A percentile compares a stretch with the other conserved stretches of the same genome.
phyloP scores from a whole-genome alignment of 257 asterid genomes.

The Galeopsis tetrahit region DNA sequence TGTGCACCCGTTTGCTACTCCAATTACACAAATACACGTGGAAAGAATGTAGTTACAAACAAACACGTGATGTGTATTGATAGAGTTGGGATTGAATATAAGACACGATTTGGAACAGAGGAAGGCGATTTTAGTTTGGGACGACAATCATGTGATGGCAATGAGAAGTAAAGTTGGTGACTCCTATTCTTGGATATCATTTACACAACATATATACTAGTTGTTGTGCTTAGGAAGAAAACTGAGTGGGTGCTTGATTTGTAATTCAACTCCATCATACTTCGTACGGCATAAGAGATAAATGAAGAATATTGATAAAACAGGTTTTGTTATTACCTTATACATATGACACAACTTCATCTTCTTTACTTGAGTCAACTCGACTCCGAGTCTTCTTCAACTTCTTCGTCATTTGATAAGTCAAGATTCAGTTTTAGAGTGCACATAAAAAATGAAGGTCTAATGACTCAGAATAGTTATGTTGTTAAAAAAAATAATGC shows the following conservation, averaged over 20 bases:
- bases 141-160: not conserved
- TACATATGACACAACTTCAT: too few relatives aligned
- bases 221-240: not conserved
- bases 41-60: not conserved
- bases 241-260: too few relatives aligned
- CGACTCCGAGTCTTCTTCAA: too few relatives aligned
- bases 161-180: not conserved
- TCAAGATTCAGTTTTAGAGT: too few relatives aligned
- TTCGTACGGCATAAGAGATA: too few relatives aligned
- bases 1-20: not conserved
- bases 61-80: not conserved
- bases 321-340: too few relatives aligned
- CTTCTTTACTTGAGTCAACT: too few relatives aligned
- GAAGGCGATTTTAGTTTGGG: not conserved
- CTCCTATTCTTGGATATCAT: not conserved
- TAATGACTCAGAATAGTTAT: not conserved
- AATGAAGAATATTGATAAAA: too few relatives aligned
- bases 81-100: not conserved
- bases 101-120: not conserved
- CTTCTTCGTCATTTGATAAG: too few relatives aligned
- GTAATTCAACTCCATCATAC: not conserved
- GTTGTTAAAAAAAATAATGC: not conserved
- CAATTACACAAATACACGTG: constrained; percentile 1
- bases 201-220: not conserved
- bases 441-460: too few relatives aligned